Percentiles rank a stretch among this genome's conserved stretches.
phyloP scores from a whole-genome alignment of 1,139 yeast species.

The Diutina sp. region DNA sequence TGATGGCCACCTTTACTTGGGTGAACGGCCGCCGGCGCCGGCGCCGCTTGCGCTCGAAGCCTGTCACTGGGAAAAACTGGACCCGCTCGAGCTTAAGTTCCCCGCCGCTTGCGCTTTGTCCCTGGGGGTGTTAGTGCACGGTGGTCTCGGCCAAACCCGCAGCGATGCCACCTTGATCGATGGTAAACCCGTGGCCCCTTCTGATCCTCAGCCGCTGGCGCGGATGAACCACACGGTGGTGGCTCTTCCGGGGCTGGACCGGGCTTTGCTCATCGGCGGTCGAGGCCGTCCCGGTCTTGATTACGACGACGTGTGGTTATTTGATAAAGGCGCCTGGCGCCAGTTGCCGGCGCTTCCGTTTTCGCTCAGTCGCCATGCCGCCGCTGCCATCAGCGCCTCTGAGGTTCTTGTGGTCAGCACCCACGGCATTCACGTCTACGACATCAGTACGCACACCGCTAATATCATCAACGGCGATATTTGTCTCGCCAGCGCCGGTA shows the following conservation, averaged over 20 bases:
- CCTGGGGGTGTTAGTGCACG: conserved; percentile 25
- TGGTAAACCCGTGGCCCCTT: conserved; percentile 8
- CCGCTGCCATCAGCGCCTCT: conserved; percentile 19
- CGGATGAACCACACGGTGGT: conserved; percentile 54
- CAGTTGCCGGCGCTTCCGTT: conserved; percentile 18
- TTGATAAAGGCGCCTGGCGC: conserved; percentile 21
- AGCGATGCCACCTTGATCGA: conserved; percentile 8
- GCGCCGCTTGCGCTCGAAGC: neutral
- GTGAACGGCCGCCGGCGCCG: neutral
- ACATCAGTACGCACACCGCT: conserved; percentile 7
- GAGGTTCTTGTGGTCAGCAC: conserved; percentile 38
- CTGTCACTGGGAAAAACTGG: neutral
- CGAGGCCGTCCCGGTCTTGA: conserved; percentile 45
- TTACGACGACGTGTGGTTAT: conserved; percentile 19
- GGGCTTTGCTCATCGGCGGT: conserved; percentile 49
- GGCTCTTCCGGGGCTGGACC: conserved; percentile 11
- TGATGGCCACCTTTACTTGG: neutral
- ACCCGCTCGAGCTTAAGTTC: conserved; percentile 27
- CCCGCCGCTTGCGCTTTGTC: conserved; percentile 22
- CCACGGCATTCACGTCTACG: conserved; percentile 10
- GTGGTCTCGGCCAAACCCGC: conserved; percentile 44
- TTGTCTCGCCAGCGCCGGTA: conserved; percentile 17
- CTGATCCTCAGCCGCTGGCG: conserved; percentile 15
- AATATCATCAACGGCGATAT: conserved; percentile 10
- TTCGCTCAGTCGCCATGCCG: conserved; percentile 42